Conservation (phyloP, 2,329 filamentous ascomycete genomes). For the Aspergillus persii region DNA sequence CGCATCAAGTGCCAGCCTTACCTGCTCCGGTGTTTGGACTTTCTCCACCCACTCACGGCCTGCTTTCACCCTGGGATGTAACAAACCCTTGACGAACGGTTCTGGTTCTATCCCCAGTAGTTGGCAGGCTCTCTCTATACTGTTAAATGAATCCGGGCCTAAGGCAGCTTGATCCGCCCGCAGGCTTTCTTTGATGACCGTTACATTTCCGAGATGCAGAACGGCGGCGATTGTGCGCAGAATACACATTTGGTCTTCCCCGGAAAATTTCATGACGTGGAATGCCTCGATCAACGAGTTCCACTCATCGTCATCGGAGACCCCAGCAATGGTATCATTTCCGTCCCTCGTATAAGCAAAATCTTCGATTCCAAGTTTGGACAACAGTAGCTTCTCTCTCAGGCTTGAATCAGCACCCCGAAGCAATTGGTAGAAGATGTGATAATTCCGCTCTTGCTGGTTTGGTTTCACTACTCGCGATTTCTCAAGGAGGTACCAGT, state of each 20-base stretch:
- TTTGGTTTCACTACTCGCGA: slow-evolving; percentile 94
- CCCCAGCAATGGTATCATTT: slow-evolving; percentile 84
- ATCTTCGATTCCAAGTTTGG: slow-evolving; percentile 72
- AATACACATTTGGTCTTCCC: slow-evolving; percentile 78
- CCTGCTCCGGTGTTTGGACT: slow-evolving; percentile 95
- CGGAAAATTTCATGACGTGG: slow-evolving; percentile 86
- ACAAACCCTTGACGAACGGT: slow-evolving; percentile 79
- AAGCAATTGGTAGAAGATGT: slow-evolving; percentile 94
- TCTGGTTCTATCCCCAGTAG: slow-evolving; percentile 82
- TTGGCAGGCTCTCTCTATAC: slow-evolving; percentile 75
- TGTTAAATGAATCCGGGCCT: slow-evolving; percentile 68
- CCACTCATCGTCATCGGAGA: slow-evolving; percentile 92
- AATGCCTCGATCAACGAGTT: slow-evolving; percentile 87
- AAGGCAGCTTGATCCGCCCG: slow-evolving; percentile 87
- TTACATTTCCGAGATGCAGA: slow-evolving; percentile 88
- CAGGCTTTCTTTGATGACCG: slow-evolving; percentile 84
- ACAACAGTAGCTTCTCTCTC: slow-evolving; percentile 74
- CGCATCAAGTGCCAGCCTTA: slow-evolving; percentile 83
- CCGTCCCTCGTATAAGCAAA: slow-evolving; percentile 91
- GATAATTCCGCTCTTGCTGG: slow-evolving; percentile 86
- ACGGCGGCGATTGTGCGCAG: slow-evolving; percentile 86
- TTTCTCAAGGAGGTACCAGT: slow-evolving; percentile 98
- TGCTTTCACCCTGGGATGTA: slow-evolving; percentile 92
- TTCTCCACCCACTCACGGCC: slow-evolving; percentile 98
- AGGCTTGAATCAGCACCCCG: slow-evolving; percentile 73